A percentile compares a stretch with the other conserved stretches of the same genome.
phyloP scores from a whole-genome alignment of 2,329 filamentous ascomycete species.

The Fusarium marasasianum region DNA sequence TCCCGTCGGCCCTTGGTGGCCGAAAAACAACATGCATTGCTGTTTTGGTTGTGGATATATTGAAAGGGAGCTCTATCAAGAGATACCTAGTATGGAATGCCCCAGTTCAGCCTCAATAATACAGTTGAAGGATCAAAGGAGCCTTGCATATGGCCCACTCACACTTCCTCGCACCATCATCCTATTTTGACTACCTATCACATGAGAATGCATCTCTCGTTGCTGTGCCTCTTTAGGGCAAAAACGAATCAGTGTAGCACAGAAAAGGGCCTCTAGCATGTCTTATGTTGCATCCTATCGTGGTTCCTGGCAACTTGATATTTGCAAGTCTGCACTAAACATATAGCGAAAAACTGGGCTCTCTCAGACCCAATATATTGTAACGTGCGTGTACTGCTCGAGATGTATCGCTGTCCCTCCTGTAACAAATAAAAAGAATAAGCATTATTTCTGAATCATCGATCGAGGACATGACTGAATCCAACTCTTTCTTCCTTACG shows the following conservation, averaged over 20 bases:
- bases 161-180: slow-evolving; percentile 19
- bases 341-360: slow-evolving; percentile 5
- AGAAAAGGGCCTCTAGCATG: not conserved
- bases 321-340: not conserved
- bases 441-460: not conserved
- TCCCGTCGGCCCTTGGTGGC: not conserved
- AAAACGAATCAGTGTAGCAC: not conserved
- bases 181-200: not conserved
- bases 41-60: not conserved
- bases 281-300: not conserved
- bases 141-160: slow-evolving; percentile 8
- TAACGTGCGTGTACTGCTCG: not conserved
- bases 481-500: not conserved
- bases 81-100: no score
- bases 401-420: not conserved
- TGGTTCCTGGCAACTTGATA: not conserved
- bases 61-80: not conserved
- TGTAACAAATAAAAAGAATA: slow-evolving; percentile 11
- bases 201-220: not conserved
- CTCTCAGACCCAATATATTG: not conserved
- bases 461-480: not conserved
- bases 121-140: not conserved
- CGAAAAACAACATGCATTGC: not conserved
- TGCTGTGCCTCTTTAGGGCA: not conserved
- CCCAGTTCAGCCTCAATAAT: not conserved